A percentile compares a stretch with the other conserved stretches of the same genome.
These are phyloP conservation scores for Penicillium sclerotigenum DNA, from an alignment of 2,329 filamentous ascomycete species.

Conservation along the genomic window DNA sequence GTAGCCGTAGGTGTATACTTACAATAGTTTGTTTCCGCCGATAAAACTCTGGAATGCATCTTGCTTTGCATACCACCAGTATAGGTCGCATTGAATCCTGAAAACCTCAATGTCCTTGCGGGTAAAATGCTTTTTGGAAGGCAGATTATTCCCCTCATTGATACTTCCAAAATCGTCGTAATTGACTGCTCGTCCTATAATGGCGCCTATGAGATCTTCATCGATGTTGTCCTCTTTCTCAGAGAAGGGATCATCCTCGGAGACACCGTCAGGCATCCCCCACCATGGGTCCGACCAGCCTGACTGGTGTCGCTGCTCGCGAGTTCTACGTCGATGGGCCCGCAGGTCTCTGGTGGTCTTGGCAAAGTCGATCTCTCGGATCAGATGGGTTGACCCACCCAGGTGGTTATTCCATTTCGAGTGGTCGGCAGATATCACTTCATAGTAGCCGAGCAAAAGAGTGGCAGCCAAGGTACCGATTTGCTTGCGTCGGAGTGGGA, in stretches of 20 bases:
- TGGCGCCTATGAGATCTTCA: constrained; percentile 54
- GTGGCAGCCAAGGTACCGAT: constrained; percentile 84
- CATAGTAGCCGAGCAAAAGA: constrained; percentile 82
- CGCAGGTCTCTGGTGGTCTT: constrained; percentile 70
- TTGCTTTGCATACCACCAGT: constrained; percentile 96
- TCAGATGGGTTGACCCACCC: constrained; percentile 74
- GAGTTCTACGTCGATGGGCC: constrained; percentile 55
- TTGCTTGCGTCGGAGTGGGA: constrained; percentile 65
- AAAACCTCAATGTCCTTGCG: constrained; percentile 70
- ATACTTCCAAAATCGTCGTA: constrained; percentile 59
- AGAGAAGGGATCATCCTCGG: constrained; percentile 43
- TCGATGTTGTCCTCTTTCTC: constrained; percentile 51
- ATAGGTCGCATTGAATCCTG: constrained; percentile 78
- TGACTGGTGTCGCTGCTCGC: constrained; percentile 30
- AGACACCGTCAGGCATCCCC: constrained; percentile 29
- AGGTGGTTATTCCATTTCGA: constrained; percentile 94
- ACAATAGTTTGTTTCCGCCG: constrained; percentile 82
- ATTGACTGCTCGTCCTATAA: constrained; percentile 57
- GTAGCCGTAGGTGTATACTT: constrained; percentile 42
- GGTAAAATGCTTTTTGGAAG: constrained; percentile 38
- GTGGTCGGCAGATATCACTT: constrained; percentile 92
- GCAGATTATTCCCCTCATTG: constrained; percentile 27
- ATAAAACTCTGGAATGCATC: constrained; percentile 88
- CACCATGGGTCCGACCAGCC: constrained; percentile 23
- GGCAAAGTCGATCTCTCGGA: constrained; percentile 76